Evolutionary conservation across 2,329 filamentous ascomycete genomes (phyloP).

Genomic region (Pseudogymnoascus sp.): DNA sequence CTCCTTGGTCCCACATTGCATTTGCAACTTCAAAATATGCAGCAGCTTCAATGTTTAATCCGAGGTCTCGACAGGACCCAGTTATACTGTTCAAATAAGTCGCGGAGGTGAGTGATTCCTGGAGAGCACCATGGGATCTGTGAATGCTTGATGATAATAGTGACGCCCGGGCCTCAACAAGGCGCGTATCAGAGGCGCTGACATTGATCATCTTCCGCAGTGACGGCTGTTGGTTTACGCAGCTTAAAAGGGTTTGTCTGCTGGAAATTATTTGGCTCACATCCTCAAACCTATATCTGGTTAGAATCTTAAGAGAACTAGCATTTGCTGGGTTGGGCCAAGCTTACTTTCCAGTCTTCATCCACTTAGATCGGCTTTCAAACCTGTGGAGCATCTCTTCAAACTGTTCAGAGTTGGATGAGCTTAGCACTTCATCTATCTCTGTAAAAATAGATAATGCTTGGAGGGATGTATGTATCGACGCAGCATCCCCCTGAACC

Average conservation of each 20-base stretch:
- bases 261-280: slow-evolving; percentile 75
- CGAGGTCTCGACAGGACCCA: slow-evolving; percentile 59
- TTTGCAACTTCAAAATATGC: slow-evolving; percentile 78
- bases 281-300: slow-evolving; percentile 58
- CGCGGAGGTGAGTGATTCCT: slow-evolving; percentile 80
- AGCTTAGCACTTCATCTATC: slow-evolving; percentile 67
- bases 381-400: slow-evolving; percentile 57
- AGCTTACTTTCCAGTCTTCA: slow-evolving; percentile 70
- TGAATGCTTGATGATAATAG: slow-evolving; percentile 68
- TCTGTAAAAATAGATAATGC: slow-evolving; percentile 71
- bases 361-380: slow-evolving; percentile 63
- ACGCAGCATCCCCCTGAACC: slow-evolving; percentile 42
- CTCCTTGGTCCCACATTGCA: slow-evolving; percentile 89
- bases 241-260: slow-evolving; percentile 74
- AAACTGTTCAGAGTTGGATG: slow-evolving; percentile 52
- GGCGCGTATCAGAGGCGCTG: slow-evolving; percentile 54
- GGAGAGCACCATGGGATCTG: slow-evolving; percentile 70
- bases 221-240: slow-evolving; percentile 63
- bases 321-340: slow-evolving; percentile 12
- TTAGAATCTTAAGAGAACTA: slow-evolving; percentile 25
- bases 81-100: slow-evolving; percentile 76
- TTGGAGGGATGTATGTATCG: slow-evolving; percentile 49
- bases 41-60: slow-evolving; percentile 68
- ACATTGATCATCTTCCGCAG: slow-evolving; percentile 56
- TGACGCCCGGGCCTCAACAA: slow-evolving; percentile 71